Base-by-base conservation (phyloP, 1,284 basidiomycete species). In the Ustilago hordei region DNA sequence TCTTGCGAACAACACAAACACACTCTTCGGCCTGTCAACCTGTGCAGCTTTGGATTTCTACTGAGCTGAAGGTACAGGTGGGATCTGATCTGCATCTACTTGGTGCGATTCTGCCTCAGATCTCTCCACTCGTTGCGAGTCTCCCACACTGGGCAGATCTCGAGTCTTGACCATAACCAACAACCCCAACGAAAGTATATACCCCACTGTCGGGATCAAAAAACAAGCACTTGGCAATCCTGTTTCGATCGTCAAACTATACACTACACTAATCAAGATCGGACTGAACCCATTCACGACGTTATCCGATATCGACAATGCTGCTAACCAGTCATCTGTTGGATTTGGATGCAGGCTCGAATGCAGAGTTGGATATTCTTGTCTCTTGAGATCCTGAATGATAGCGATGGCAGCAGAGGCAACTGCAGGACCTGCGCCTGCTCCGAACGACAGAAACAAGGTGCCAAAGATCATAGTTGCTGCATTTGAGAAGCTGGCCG, bases 381-480 rank as follows among this genome's bases (percentile, higher is more conserved):
- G 59, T 32, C 59, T 57, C 23, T 65, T 60, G 45, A 66, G 67
- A 35, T 77, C 69, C 35, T 72, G 69, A 17, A 77, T 69, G 55
- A 73, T 73, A 35, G 75, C 70, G 23, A 77, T 77, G 15, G 75
- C 75, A 15, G 75, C 75, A 6, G 70, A 73, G 4, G 70, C 64
- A 8, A 73, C 67, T 8, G 70, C 75, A 11, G 75, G 75, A 15
- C 70, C 70, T 3, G 69, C 66, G 3, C 67, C 75, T 8, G 75
- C 75, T 13, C 75, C 75, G 23, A 77, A 73, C 0, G 66, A 69
- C 7, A 77, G 67, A 31, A 69, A 69, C 8, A 73, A 54, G 17
- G 75, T 77, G 11, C 75, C 75, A 23, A 50, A 54, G 39, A 70
- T 64, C 70, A 77, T 73, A 38, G 61, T 55, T 15, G 54, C 60